Evolutionary conservation across 2,329 filamentous ascomycete species (phyloP).

Genomic region (Alternaria burnsii): DNA sequence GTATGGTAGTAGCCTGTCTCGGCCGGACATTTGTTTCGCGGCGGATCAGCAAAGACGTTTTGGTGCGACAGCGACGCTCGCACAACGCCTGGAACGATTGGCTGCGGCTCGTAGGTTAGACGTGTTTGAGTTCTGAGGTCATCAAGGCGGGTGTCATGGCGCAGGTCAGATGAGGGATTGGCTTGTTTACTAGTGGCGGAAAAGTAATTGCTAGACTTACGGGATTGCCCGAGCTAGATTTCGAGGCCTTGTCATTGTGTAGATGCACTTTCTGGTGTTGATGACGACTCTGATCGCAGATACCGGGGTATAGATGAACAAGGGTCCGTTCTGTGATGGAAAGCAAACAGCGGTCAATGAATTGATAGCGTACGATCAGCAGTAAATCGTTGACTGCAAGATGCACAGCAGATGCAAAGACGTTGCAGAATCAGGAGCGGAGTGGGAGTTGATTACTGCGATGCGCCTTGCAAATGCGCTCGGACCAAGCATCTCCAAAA

Average conservation of each 20-base stretch:
- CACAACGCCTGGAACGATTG: conserved; percentile 17
- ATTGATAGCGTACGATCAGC: not conserved
- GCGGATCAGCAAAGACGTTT: conserved; percentile 12
- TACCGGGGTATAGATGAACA: not conserved
- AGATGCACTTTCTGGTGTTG: not conserved
- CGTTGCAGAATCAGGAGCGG: conserved; percentile 16
- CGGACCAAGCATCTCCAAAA: conserved; percentile 17
- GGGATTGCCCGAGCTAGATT: conserved; percentile 29
- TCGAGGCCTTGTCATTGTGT: conserved; percentile 18
- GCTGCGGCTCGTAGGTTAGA: conserved; percentile 31
- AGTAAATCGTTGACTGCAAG: not conserved
- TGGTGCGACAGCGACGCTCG: conserved; percentile 18
- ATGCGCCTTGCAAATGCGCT: conserved; percentile 23
- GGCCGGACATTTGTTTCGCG: not conserved
- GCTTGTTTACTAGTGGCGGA: conserved; percentile 27
- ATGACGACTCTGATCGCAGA: not conserved
- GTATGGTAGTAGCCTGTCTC: not conserved
- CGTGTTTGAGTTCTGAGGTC: conserved; percentile 35
- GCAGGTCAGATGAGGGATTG: conserved; percentile 21
- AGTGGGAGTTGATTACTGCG: conserved; percentile 9
- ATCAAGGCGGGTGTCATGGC: conserved; percentile 30
- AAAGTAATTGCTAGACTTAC: conserved; percentile 31
- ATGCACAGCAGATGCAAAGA: conserved; percentile 11
- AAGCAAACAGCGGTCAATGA: not conserved
- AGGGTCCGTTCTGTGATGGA: not conserved